These are phyloP conservation scores for Kuraishia cidri DNA, from an alignment of 805 yeast species.

Conservation along the genomic window DNA sequence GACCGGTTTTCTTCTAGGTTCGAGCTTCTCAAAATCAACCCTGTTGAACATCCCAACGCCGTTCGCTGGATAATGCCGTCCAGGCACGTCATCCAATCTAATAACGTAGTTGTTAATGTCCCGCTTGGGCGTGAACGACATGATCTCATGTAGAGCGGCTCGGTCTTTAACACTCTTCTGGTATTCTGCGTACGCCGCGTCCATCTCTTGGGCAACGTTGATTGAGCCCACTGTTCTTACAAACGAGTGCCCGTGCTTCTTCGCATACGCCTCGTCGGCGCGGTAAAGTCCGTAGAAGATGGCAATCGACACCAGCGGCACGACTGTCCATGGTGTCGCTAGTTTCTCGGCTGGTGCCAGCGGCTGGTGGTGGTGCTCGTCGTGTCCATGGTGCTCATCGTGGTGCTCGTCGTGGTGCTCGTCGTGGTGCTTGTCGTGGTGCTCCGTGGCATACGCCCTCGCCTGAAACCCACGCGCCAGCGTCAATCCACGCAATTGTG, in stretches of 20 bases:
- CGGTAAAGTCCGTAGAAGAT: conserved; percentile 33
- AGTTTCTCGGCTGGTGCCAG: conserved; percentile 5
- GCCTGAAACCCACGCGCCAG: too few relatives aligned
- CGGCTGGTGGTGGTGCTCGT: conserved; percentile 6
- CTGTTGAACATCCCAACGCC: conserved; percentile 15
- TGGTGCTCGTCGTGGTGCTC: conserved; percentile 2
- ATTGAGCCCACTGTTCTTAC: neutral
- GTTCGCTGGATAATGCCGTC: conserved; percentile 17
- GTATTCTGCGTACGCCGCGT: conserved; percentile 1
- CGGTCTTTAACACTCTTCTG: conserved; percentile 1
- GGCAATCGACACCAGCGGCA: conserved; percentile 3
- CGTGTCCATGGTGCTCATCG: conserved; percentile 4
- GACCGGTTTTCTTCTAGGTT: conserved; percentile 20
- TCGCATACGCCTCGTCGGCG: conserved; percentile 37
- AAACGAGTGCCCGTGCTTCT: conserved; percentile 21
- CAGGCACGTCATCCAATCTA: conserved; percentile 20
- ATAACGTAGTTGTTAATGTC: conserved; percentile 6
- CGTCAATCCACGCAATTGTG: too few relatives aligned
- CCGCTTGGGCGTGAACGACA: conserved; percentile 5
- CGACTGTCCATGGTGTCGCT: conserved; percentile 3
- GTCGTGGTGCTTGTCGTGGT: conserved; percentile 1
- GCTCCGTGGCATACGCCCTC: too few relatives aligned
- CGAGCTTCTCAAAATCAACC: conserved; percentile 16
- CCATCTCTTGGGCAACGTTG: conserved; percentile 1
- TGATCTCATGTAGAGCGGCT: neutral